phyloP scores from a whole-genome alignment of 1,139 yeast species.

The Blastobotrys ciferrii region DNA sequence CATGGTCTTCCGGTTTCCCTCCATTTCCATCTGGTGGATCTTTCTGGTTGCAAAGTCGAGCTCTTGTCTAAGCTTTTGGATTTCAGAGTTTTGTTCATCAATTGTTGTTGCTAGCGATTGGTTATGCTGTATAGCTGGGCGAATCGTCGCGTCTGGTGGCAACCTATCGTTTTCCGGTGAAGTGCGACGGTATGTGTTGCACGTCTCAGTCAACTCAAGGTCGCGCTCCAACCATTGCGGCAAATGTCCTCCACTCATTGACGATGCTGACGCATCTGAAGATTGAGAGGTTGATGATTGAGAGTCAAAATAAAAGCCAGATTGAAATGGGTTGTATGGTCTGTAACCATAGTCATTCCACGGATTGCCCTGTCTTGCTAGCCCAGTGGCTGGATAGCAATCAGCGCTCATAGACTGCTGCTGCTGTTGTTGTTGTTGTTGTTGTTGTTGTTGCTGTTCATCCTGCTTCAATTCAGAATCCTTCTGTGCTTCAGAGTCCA shows the following conservation, averaged over 20 bases:
- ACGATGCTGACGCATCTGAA: neutral
- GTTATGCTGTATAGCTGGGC: neutral
- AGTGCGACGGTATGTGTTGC: neutral
- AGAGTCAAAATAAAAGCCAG: constrained; percentile 1
- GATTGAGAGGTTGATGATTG: neutral
- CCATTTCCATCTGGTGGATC: constrained; percentile 7
- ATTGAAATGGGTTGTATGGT: neutral
- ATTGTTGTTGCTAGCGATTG: constrained; percentile 10
- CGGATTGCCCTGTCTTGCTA: neutral
- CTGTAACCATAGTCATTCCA: neutral
- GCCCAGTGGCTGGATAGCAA: neutral
- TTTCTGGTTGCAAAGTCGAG: constrained; percentile 10
- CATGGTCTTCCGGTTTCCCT: neutral
- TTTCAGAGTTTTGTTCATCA: constrained; percentile 14
- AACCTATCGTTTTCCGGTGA: neutral
- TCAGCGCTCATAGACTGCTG: neutral
- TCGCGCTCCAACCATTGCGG: constrained; percentile 17
- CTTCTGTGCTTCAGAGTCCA: neutral
- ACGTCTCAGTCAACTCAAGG: constrained; percentile 9
- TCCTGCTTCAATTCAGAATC: neutral
- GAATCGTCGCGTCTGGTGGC: neutral
- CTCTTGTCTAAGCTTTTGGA: constrained; percentile 8
- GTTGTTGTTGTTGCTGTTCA: too few species aligned
- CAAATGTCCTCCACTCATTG: neutral
- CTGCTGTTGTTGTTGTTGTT: too few species aligned